Percentiles rank a stretch among this genome's conserved stretches.
Evolutionary conservation across 495 filamentous ascomycete genomes (phyloP).

Genomic region (Pseudevernia furfuracea): DNA sequence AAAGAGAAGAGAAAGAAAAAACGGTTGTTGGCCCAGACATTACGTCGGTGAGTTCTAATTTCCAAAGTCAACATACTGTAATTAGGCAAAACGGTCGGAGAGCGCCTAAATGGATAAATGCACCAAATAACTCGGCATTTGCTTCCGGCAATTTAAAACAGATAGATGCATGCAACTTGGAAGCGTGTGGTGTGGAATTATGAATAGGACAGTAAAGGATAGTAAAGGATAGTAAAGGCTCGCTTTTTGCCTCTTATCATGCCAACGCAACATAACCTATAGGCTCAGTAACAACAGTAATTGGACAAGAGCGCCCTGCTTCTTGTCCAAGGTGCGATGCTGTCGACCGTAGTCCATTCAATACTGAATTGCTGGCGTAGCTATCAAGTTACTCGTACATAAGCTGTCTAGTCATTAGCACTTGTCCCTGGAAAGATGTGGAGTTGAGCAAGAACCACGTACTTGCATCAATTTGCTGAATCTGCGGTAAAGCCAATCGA

Average conservation of each 20-base stretch:
- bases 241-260: not conserved
- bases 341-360: not conserved
- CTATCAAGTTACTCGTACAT: slow-evolving; percentile 10
- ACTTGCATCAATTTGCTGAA: slow-evolving; percentile 96
- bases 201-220: not conserved
- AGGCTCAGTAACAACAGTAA: not conserved
- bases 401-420: slow-evolving; percentile 9
- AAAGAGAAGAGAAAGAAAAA: not conserved
- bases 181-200: not conserved
- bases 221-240: not conserved
- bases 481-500: slow-evolving; percentile 72
- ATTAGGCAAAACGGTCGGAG: slow-evolving; percentile 3
- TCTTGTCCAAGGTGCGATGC: not conserved
- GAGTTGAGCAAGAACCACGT: slow-evolving; percentile 33
- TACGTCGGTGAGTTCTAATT: not conserved
- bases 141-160: not conserved
- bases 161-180: too few species aligned
- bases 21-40: not conserved
- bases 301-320: not conserved
- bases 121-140: not conserved
- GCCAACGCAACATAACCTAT: not conserved
- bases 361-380: not conserved
- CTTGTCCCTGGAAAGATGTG: not conserved
- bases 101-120: not conserved
- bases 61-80: not conserved